Evolutionary conservation across 2,329 filamentous ascomycete species (phyloP).

Genomic region (Pseudocercospora macadamiae): DNA sequence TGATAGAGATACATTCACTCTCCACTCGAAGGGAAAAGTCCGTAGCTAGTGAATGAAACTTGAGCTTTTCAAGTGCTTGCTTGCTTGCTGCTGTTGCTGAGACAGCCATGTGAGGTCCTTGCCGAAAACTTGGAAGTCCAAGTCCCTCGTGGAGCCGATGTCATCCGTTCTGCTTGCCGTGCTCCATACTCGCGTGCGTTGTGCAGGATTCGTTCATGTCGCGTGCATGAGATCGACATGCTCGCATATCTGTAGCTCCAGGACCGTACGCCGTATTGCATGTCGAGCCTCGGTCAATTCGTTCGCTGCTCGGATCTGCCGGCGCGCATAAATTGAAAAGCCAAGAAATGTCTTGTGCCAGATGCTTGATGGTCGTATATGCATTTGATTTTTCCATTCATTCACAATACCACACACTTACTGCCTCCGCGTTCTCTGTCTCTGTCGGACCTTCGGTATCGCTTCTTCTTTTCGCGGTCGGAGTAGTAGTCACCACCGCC

Average conservation of each 20-base stretch:
- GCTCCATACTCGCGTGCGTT: constrained; percentile 7
- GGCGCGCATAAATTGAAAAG: constrained; percentile 1
- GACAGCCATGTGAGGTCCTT: too few species aligned
- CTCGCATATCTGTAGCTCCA: background rate
- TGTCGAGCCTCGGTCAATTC: background rate
- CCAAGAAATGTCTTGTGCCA: constrained; percentile 1
- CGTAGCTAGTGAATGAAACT: too few species aligned
- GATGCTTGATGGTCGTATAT: background rate
- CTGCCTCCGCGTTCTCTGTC: constrained; percentile 27
- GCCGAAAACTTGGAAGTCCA: too few species aligned
- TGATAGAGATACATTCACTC: too few species aligned
- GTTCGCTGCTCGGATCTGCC: constrained; percentile 1
- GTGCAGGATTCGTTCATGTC: constrained; percentile 5
- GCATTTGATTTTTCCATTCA: too few species aligned
- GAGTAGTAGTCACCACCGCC: constrained; percentile 24
- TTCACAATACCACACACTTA: constrained; percentile 36
- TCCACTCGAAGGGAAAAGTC: too few species aligned
- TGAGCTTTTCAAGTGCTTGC: too few species aligned
- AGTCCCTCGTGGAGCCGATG: background rate
- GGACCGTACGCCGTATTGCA: background rate
- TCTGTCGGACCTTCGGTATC: constrained; percentile 28
- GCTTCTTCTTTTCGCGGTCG: constrained; percentile 28
- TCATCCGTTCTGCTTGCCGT: too few species aligned
- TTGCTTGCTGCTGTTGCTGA: too few species aligned
- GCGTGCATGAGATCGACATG: constrained; percentile 6